Percentiles rank a stretch among this genome's conserved stretches.
Evolutionary conservation across 805 yeast genomes (phyloP).

Genomic region (Brettanomyces bruxellensis): DNA sequence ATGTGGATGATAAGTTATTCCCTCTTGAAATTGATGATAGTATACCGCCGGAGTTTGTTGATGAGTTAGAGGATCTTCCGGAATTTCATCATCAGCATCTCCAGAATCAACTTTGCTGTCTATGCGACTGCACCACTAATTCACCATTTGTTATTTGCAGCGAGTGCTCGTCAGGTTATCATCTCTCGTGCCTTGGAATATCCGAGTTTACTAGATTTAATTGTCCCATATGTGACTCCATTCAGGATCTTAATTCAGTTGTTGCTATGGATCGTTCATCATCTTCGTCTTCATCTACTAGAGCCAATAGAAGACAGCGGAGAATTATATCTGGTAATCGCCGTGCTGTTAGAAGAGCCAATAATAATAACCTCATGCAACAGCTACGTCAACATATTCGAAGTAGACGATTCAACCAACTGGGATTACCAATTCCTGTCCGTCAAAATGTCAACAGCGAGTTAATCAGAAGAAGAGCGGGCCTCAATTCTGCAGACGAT

Average conservation of each 20-base stretch:
- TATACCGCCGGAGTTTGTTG: conserved; percentile 4
- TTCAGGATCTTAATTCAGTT: conserved; percentile 18
- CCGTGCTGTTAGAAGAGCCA: conserved; percentile 2
- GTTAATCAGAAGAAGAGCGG: not conserved
- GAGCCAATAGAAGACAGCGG: conserved; percentile 3
- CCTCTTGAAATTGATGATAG: conserved; percentile 17
- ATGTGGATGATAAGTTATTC: conserved; percentile 15
- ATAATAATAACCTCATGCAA: conserved; percentile 5
- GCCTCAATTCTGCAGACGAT: conserved; percentile 7
- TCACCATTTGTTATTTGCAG: conserved; percentile 21
- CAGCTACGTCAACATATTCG: conserved; percentile 17
- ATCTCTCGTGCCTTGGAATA: conserved; percentile 23
- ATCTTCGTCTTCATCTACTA: not conserved
- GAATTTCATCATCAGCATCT: conserved; percentile 16
- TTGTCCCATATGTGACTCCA: conserved; percentile 29
- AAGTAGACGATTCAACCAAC: conserved; percentile 10
- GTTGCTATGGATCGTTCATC: conserved; percentile 5
- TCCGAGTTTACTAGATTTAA: conserved; percentile 16
- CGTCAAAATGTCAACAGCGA: not conserved
- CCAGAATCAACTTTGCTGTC: conserved; percentile 19
- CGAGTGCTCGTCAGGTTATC: conserved; percentile 26
- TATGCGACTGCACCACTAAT: conserved; percentile 21
- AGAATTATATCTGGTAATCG: conserved; percentile 3
- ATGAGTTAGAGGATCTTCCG: conserved; percentile 1
- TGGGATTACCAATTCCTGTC: conserved; percentile 13